A percentile compares a stretch with the other conserved stretches of the same genome.
These are phyloP conservation scores for Lasiodiplodia gonubiensis DNA, from an alignment of 2,329 filamentous ascomycete species.

Conservation along the genomic window DNA sequence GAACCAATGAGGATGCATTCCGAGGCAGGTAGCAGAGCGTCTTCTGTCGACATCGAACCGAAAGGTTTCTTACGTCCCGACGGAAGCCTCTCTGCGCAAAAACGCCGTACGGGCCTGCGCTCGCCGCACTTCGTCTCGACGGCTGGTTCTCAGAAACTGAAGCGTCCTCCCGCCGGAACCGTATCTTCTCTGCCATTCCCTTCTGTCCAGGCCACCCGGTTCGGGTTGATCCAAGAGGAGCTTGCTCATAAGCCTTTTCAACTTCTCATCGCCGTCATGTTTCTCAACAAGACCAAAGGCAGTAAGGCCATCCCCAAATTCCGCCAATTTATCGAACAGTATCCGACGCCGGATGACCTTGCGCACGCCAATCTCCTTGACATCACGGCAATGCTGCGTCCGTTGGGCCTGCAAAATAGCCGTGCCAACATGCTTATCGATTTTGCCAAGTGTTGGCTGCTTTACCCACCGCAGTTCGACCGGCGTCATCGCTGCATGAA, in stretches of 20 bases:
- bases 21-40: conserved; percentile 6
- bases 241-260: conserved; percentile 77
- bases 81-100: conserved; percentile 10
- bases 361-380: conserved; percentile 45
- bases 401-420: conserved; percentile 39
- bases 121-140: conserved; percentile 10
- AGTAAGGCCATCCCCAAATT: conserved; percentile 77
- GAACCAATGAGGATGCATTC: background rate
- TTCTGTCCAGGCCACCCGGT: conserved; percentile 44
- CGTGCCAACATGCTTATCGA: conserved; percentile 71
- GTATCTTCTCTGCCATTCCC: conserved; percentile 28
- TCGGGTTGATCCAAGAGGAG: conserved; percentile 85
- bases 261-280: conserved; percentile 80
- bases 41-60: conserved; percentile 20
- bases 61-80: conserved; percentile 18
- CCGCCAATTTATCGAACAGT: conserved; percentile 68
- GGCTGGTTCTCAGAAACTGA: background rate
- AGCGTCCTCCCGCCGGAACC: conserved; percentile 13
- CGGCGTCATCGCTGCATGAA: conserved; percentile 63
- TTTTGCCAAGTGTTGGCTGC: conserved; percentile 72
- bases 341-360: conserved; percentile 69
- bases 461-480: conserved; percentile 64
- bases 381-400: conserved; percentile 35
- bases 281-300: conserved; percentile 82
- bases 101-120: conserved; percentile 9